Evolutionary conservation across 192 early-diverging fungal species (phyloP), one percentile per base, ranked within the genome.

Genomic region (Dispira simplex): DNA sequence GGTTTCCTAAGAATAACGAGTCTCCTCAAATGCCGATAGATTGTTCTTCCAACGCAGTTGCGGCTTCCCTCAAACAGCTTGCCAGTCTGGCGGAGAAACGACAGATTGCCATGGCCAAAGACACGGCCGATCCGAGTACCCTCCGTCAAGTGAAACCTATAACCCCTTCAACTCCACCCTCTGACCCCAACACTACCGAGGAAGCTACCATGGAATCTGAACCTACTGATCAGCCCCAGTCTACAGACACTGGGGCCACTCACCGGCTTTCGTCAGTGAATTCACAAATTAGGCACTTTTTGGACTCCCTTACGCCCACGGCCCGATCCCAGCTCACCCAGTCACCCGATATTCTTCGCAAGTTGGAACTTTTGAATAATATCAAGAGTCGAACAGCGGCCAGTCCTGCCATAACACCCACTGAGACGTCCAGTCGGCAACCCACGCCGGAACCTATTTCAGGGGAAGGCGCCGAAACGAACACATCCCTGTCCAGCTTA

Each of bases 301-400:
- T 60, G 5, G 58, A 60, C 58, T 60, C 58, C 32, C 58, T 60
- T 8, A n/a, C 58, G 2, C 58, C 58, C 8, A 14, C 58, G 14
- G 58, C 58, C 14, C 58, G 32, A 18, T 27, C 12, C 10, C 14
- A 11, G 18, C 27, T 60, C 14, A 14, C 58, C 28, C 58, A 44
- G 58, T 60, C 58, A 12, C 58, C 58, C 12, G 58, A 60, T 44
- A 60, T 60, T 43, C 25, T 28, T 12, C 58, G 58, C 14, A 60
- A 60, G 21, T 13, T 60, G 27, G 32, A 60, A 44, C 58, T 60
- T 12, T 44, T 60, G 14, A 60, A 14, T 14, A 14, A 14, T 3
- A 60, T 60, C 14, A 11, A 44, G 43, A 21, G 16, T 43, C 25
- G 32, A 39, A 39, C 32, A 1, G 32, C 32, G 32, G 32, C 32